A percentile compares a stretch with the other conserved stretches of the same genome.
Evolutionary conservation across 768 basidiomycete genomes (phyloP).

Genomic region (Leccinum fibrillosum): DNA sequence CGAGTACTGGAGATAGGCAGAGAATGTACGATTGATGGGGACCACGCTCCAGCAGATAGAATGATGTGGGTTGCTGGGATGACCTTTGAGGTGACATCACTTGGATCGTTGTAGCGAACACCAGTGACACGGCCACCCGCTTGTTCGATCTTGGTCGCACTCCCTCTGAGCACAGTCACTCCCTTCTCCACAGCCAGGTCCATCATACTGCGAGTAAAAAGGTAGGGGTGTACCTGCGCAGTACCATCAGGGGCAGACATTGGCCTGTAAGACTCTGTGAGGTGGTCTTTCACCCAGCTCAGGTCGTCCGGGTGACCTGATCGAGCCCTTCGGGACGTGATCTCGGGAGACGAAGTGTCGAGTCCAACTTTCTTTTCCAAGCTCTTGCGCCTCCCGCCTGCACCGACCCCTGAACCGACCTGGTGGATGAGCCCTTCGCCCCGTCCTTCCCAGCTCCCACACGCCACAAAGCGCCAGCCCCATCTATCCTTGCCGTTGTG

Average conservation of each 20-base stretch:
- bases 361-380: slow-evolving; percentile 56
- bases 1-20: slow-evolving; percentile 63
- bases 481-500: slow-evolving; percentile 70
- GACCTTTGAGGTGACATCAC: slow-evolving; percentile 24
- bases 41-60: slow-evolving; percentile 87
- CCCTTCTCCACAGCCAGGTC: slow-evolving; percentile 57
- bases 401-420: slow-evolving; percentile 25
- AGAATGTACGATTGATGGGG: slow-evolving; percentile 51
- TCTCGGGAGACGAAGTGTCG: slow-evolving; percentile 5
- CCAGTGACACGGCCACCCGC: slow-evolving; percentile 42
- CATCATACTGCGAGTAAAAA: slow-evolving; percentile 72
- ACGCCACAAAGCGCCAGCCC: slow-evolving; percentile 80
- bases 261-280: slow-evolving; percentile 58
- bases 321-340: slow-evolving; percentile 14
- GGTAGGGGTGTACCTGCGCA: slow-evolving; percentile 75
- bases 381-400: slow-evolving; percentile 40
- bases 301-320: slow-evolving; percentile 50
- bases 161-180: slow-evolving; percentile 44
- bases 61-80: slow-evolving; percentile 67
- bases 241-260: slow-evolving; percentile 54
- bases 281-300: slow-evolving; percentile 50
- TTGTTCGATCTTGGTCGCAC: slow-evolving; percentile 45
- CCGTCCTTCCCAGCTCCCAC: slow-evolving; percentile 69
- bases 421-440: slow-evolving; percentile 35
- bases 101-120: slow-evolving; percentile 37